These are phyloP conservation scores for Cupressus sempervirens DNA, from an alignment of 75 land plant species.

Conservation along the genomic window DNA sequence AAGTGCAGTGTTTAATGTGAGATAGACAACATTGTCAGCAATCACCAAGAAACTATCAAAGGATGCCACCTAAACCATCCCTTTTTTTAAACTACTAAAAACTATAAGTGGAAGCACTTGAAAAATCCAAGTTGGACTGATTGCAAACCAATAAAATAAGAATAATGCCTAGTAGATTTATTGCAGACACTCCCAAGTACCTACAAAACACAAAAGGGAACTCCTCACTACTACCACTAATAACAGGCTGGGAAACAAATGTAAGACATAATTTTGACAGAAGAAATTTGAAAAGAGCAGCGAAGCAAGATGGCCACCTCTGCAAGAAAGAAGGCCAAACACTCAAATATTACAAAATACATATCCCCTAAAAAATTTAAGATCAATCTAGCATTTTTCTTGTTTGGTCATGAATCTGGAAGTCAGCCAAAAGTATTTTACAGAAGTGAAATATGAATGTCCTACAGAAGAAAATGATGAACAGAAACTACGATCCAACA, in stretches of 20 bases:
- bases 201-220: neutral
- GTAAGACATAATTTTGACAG: neutral
- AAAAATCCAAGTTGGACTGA: neutral
- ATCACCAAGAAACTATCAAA: neutral
- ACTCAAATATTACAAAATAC: neutral
- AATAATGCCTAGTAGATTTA: neutral
- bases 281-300: neutral
- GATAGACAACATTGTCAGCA: neutral
- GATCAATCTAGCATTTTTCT: neutral
- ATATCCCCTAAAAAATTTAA: too few species aligned
- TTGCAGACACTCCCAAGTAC: neutral
- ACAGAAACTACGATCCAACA: neutral
- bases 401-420: neutral
- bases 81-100: neutral
- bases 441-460: neutral
- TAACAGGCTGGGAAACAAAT: neutral
- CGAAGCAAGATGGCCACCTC: neutral
- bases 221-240: neutral
- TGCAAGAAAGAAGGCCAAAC: neutral
- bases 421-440: neutral
- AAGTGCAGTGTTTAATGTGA: neutral
- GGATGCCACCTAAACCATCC: neutral
- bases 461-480: neutral
- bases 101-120: neutral
- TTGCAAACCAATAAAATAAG: neutral